These are phyloP conservation scores for Coleophoma eucalyptorum DNA, from an alignment of 2,329 filamentous ascomycete species.

Conservation along the genomic window DNA sequence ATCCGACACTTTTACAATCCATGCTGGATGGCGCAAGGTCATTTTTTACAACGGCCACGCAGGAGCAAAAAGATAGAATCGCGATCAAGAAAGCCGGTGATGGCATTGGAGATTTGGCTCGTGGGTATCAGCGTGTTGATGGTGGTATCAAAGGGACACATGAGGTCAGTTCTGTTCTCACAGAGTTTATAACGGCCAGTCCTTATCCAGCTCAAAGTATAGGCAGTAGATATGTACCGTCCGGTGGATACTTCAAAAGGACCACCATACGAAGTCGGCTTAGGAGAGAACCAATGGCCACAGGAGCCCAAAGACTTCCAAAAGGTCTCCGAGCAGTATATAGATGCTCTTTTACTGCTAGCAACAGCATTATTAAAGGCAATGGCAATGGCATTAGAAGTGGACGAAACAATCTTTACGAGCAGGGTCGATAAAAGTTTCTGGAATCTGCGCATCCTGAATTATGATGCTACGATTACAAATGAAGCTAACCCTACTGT, in stretches of 20 bases:
- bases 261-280: constrained; percentile 7
- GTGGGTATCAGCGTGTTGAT: constrained; percentile 6
- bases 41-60: constrained; percentile 4
- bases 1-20: background rate
- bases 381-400: constrained; percentile 9
- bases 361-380: constrained; percentile 7
- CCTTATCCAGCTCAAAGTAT: background rate
- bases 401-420: constrained; percentile 10
- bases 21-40: background rate
- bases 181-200: no score
- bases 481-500: background rate
- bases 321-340: constrained; percentile 7
- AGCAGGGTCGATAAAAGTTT: constrained; percentile 10
- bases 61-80: constrained; percentile 5
- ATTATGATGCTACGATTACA: constrained; percentile 3
- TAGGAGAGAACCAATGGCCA: constrained; percentile 10
- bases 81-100: constrained; percentile 4
- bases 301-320: constrained; percentile 1
- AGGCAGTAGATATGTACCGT: constrained; percentile 10
- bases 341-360: constrained; percentile 4
- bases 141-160: constrained; percentile 3
- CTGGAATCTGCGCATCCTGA: constrained; percentile 13
- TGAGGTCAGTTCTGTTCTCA: constrained; percentile 2
- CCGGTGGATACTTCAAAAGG: constrained; percentile 3
- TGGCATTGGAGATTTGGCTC: constrained; percentile 6